Evolutionary conservation across 345 rosid genomes (phyloP).

Genomic region (Gossypium anomalum): DNA sequence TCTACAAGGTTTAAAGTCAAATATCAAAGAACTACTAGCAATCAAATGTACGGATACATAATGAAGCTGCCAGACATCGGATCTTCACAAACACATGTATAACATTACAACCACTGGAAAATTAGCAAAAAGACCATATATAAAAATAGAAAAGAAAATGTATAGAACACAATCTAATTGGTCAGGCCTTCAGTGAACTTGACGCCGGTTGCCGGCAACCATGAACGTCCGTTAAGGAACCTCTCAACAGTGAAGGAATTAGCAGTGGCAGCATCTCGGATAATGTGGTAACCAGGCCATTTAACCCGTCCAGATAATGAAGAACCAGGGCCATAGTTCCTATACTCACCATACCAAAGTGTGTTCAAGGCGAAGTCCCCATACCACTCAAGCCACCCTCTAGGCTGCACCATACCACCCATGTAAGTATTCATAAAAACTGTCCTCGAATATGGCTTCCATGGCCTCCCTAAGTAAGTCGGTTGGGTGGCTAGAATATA

Average conservation of each 20-base stretch:
- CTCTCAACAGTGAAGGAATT: conserved; percentile 50
- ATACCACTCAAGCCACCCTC: conserved; percentile 87
- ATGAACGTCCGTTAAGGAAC: conserved; percentile 63
- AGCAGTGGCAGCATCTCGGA: conserved; percentile 44
- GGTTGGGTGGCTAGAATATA: conserved; percentile 54
- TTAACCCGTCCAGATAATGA: conserved; percentile 40
- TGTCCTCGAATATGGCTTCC: conserved; percentile 87
- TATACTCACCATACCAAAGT: conserved; percentile 78
- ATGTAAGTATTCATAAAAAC: conserved; percentile 70
- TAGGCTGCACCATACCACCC: conserved; percentile 59
- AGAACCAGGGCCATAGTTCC: conserved; percentile 64
- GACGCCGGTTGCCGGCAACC: conserved; percentile 66
- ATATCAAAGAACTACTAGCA: not conserved
- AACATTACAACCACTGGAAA: not conserved
- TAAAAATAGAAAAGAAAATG: not conserved
- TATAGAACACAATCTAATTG: conserved; percentile 15
- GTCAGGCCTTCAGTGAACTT: conserved; percentile 51
- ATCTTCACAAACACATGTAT: not conserved
- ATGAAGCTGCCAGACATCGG: not conserved
- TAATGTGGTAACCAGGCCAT: conserved; percentile 81
- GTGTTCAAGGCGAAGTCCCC: conserved; percentile 62
- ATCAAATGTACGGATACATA: not conserved
- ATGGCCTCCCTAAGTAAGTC: conserved; percentile 82
- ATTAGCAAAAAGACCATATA: not conserved
- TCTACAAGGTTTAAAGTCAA: not conserved